Base-by-base conservation (phyloP, 768 basidiomycete species). In the Tulasnella sp. region DNA sequence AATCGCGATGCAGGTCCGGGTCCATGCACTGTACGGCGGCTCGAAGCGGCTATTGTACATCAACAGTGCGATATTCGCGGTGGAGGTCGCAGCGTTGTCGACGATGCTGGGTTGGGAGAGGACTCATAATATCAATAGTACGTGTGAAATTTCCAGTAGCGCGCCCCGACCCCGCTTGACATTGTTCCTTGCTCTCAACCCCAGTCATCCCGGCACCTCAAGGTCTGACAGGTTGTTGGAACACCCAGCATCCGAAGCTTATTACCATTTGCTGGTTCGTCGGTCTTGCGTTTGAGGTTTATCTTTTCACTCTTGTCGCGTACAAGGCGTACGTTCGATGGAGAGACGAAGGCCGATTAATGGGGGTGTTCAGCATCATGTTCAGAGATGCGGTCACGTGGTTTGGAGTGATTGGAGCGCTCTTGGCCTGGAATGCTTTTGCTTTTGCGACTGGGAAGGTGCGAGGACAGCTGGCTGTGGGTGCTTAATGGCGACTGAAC, bases 281-380 rank as follows among this genome's bases (percentile, higher is more conserved):
- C 71, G 77, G 35, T 11, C 77, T 77, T 2, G 35, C 77, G 26
- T 77, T 40, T 32, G 77, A 77, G 35, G 13, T 70, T 9, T 77
- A 77, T 32, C 77, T 77, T 5, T 77, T 77, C 46, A 23, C 71
- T 26, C 71, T 77, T 35, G 77, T 77, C 70, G 42, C 77, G 15
- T 48, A 71, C 77, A 70, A 71, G 40, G 77, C 77, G 26, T 77
- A 77, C 48, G 69, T 44, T 15, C 42, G 55, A 5, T 77, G 55
- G 32, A 42, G 18, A 40, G 44, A 73, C 40, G 42, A 71, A 46
- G 77, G 77, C 2, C 40, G 44, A 13, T 51, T 77, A 16, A 77
- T 77, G 70, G 77, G 77, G 18, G 70, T 77, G n/a, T 77, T 77
- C 32, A 48, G 69, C 67, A 46, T 77, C 46, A 77, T 77, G 77